These are phyloP conservation scores for Hsuehochloa calcarea DNA, from an alignment of 176 grass and related monocot genomes.

Conservation along the genomic window DNA sequence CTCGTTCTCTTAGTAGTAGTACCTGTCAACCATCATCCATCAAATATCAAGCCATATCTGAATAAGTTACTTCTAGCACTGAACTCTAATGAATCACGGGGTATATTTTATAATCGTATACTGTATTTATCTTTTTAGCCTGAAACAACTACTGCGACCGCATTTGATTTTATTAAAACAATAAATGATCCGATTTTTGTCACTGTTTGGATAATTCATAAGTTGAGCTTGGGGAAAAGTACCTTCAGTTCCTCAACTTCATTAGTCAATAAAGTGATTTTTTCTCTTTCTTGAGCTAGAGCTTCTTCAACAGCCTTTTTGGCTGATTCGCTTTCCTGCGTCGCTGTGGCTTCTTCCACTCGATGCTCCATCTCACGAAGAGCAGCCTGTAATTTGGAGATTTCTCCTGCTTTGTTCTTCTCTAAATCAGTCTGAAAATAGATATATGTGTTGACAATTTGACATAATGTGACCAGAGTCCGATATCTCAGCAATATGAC, in stretches of 20 bases:
- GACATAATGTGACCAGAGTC: too few relatives aligned
- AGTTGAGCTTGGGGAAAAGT: neutral
- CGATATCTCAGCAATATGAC: too few relatives aligned
- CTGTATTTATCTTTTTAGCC: neutral
- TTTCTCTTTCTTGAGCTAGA: constrained; percentile 73
- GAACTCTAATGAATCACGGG: neutral
- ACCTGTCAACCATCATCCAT: constrained; percentile 37
- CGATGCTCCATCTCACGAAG: constrained; percentile 62
- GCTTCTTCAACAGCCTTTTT: constrained; percentile 69
- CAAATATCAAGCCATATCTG: constrained; percentile 34
- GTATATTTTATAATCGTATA: neutral
- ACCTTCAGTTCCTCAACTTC: constrained; percentile 64
- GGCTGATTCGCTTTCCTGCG: constrained; percentile 66
- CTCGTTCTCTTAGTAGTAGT: constrained; percentile 42
- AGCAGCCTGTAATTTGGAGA: constrained; percentile 59
- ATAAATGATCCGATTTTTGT: too few relatives aligned
- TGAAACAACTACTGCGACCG: neutral
- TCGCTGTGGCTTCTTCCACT: constrained; percentile 56
- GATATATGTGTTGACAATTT: too few relatives aligned
- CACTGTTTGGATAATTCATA: neutral
- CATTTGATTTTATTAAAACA: neutral
- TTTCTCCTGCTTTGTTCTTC: constrained; percentile 65
- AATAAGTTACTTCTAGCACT: neutral
- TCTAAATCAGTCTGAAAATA: constrained; percentile 62
- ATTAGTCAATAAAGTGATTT: constrained; percentile 55